phyloP scores from a whole-genome alignment of 116 monocot species.

The Posidonia oceanica region DNA sequence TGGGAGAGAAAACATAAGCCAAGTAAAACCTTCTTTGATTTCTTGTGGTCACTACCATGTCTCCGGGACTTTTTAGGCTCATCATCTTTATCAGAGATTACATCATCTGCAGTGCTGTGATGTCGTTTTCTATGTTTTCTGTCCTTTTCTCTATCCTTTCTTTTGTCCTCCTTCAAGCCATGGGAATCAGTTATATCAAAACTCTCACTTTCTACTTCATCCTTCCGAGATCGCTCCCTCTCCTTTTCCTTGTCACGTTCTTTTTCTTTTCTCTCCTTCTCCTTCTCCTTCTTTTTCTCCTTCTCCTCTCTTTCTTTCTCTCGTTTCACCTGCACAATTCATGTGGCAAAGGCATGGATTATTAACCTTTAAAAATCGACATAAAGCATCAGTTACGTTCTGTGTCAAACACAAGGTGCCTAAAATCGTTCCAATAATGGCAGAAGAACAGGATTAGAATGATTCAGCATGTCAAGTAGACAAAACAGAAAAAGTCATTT shows the following conservation, averaged over 20 bases:
- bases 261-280: constrained; percentile 17
- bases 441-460: background rate
- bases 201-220: constrained; percentile 50
- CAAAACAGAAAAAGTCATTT: background rate
- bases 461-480: background rate
- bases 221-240: constrained; percentile 54
- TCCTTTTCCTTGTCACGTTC: constrained; percentile 60
- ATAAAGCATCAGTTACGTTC: background rate
- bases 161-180: constrained; percentile 48
- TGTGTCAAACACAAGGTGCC: background rate
- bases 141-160: constrained; percentile 79
- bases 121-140: constrained; percentile 86
- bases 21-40: constrained; percentile 62
- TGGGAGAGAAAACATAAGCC: background rate
- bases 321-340: constrained; percentile 30
- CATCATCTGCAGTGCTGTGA: constrained; percentile 57
- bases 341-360: background rate
- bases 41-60: constrained; percentile 74
- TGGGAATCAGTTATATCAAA: constrained; percentile 36
- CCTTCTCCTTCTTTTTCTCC: constrained; percentile 19
- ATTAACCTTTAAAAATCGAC: background rate
- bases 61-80: constrained; percentile 71
- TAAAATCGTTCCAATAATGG: background rate
- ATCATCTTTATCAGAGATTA: constrained; percentile 82
- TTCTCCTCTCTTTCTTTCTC: constrained; percentile 23